Evolutionary conservation across 2,329 filamentous ascomycete species (phyloP), one percentile per base, ranked within the genome.

Genomic region (Phaeosphaeriaceae sp.): DNA sequence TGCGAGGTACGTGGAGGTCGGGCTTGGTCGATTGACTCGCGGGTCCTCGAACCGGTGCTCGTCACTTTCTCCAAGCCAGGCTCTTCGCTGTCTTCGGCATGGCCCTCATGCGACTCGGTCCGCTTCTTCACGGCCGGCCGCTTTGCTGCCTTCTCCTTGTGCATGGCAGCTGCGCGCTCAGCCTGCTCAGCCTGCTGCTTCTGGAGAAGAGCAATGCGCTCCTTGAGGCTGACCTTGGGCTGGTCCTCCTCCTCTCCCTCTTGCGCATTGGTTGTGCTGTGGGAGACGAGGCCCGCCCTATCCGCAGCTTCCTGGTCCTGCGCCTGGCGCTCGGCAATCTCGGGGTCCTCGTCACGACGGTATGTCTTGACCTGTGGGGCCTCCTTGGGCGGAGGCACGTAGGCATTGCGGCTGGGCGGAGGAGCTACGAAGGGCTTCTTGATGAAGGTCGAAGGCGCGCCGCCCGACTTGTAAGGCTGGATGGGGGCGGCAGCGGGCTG

Each of bases 401-500:
- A 99, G 22, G 94, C 91, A 80, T 97, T 90, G 66, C 92, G 90
- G 77, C 93, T 97, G 0, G 95, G 95, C 19, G 95, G 95, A 51
- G 95, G 93, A 3, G 95, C 92, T 56, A 99, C 93, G 71, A 97
- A 99, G 0, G 94, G 93, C 79, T 98, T 98, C 84, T 94, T 97
- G 78, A 99, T 89, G 73, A 98, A 98, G 62, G 85, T 84, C 48
- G 85, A 82, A 57, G 86, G 84, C 11, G 80, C 75, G 1, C 87
- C 87, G 58, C 85, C 84, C 20, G 93, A 92, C 75, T 96, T 96
- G 80, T 96, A 94, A 1, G 95, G 95, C n/a, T 92, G 87, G 59
- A 95, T 83, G 9, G 95, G 95, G 2, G 93, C 88, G 6, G 93
- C 92, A 40, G 91, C 87, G 46, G 91, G 83, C 76, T 94, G 95